These are phyloP conservation scores for Candida pseudoglaebosa DNA, from an alignment of 805 yeast genomes.

Conservation along the genomic window DNA sequence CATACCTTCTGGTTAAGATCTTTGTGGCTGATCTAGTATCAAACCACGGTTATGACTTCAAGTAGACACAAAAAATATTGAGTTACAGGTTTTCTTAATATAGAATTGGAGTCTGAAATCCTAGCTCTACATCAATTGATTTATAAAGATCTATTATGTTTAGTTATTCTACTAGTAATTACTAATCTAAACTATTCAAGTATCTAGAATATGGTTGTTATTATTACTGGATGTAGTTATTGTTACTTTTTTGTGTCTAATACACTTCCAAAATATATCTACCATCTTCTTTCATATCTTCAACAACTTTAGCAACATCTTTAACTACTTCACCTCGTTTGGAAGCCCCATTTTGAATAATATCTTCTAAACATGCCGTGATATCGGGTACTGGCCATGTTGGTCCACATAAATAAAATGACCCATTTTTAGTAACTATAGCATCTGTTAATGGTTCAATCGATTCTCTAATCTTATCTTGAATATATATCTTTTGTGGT, in stretches of 20 bases:
- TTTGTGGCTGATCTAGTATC: too few relatives aligned
- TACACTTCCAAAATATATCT: constrained; percentile 93
- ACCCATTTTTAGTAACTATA: constrained; percentile 72
- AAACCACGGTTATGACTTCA: too few relatives aligned
- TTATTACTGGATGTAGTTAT: too few relatives aligned
- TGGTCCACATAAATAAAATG: constrained; percentile 96
- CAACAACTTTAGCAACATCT: constrained; percentile 77
- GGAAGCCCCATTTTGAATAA: constrained; percentile 67
- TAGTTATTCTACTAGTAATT: too few relatives aligned
- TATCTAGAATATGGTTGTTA: background rate
- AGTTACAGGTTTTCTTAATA: too few relatives aligned
- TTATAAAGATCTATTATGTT: too few relatives aligned
- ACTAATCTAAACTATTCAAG: too few relatives aligned
- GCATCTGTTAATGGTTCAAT: constrained; percentile 73
- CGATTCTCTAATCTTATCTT: constrained; percentile 83
- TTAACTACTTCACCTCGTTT: constrained; percentile 56
- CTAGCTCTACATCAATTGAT: too few relatives aligned
- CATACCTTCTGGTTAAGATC: too few relatives aligned
- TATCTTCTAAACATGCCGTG: constrained; percentile 82
- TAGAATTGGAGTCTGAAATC: too few relatives aligned
- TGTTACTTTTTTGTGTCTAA: constrained; percentile 30
- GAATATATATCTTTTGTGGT: constrained; percentile 89
- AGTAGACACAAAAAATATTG: too few relatives aligned
- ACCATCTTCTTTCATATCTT: constrained; percentile 88
- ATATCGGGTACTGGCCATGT: constrained; percentile 99